These are phyloP conservation scores for Fibroporia radiculosa DNA, from an alignment of 768 basidiomycete species.

Conservation along the genomic window DNA sequence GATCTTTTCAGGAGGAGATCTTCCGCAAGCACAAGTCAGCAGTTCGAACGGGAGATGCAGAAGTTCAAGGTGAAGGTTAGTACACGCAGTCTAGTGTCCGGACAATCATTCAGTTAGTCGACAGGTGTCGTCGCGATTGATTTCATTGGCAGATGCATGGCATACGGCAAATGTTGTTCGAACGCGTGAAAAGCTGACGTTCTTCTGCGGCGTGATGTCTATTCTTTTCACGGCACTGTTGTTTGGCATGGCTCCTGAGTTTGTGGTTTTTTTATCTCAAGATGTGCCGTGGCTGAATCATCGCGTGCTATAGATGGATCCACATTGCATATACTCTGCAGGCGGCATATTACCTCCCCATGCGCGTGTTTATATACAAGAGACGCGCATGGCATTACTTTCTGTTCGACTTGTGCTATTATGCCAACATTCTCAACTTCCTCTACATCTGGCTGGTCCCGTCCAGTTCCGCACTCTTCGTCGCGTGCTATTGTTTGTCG, in stretches of 20 bases:
- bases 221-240: conserved; percentile 78
- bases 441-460: conserved; percentile 91
- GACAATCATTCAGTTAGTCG: too few species aligned
- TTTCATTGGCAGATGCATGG: conserved; percentile 76
- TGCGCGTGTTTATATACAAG: conserved; percentile 84
- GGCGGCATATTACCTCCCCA: conserved; percentile 69
- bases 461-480: conserved; percentile 65
- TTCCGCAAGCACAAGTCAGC: conserved; percentile 55
- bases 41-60: conserved; percentile 78
- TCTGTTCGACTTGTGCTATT: conserved; percentile 90
- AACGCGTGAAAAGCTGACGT: conserved; percentile 79
- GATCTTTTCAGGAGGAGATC: conserved; percentile 54
- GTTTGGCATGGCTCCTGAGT: conserved; percentile 86
- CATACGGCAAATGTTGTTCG: conserved; percentile 85
- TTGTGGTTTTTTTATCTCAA: conserved; percentile 25
- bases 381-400: conserved; percentile 93
- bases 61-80: conserved; percentile 81
- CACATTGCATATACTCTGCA: conserved; percentile 83
- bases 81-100: conserved; percentile 9
- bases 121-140: conserved; percentile 79
- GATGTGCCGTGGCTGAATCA: not conserved
- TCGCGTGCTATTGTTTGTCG: conserved; percentile 88
- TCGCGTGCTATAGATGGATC: conserved; percentile 51
- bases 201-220: conserved; percentile 92
- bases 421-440: conserved; percentile 85